Evolutionary conservation across 2,329 filamentous ascomycete genomes (phyloP), one percentile per base, ranked within the genome.

Genomic region (Xylariaceae sp.): DNA sequence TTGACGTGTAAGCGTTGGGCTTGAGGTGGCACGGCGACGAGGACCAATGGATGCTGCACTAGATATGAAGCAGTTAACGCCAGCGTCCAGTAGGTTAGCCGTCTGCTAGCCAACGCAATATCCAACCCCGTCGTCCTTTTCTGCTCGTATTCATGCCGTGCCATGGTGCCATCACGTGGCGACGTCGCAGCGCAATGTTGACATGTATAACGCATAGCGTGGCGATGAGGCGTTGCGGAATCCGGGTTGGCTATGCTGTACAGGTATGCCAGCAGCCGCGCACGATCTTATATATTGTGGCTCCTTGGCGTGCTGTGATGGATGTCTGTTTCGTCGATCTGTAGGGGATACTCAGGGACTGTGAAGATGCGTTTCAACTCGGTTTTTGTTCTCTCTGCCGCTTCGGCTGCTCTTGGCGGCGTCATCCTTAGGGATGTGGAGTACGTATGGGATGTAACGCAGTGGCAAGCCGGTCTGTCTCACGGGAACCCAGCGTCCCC

Each of bases 381-480:
- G 26, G 8, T n/a, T 39, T 34, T 34, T 5, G 15, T 45, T 43
- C 26, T 58, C 15, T n/a, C 45, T 16, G 39, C 39, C 12, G 29
- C 53, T 34, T 53, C 47, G 21, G 43, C 43, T 29, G 34, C 16
- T 6, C 40, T 30, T 5, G 56, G 47, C 1, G 21, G 18, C 2
- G 53, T 39, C 19, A 9, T 51, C 9, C 34, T 16, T 2, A 39
- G 32, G 16, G 32, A 12, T 4, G 13, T 19, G 16, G 49, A 48
- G 13, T 58, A 58, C 36, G 29, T 30, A 5, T 58, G 53, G 56
- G 22, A 49, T 15, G 22, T 56, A 26, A 58, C 56, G 15, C 49
- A 51, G 9, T 58, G 34, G n/a, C 53, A 58, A 34, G 56, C 56
- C 13, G 56, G 56, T 5, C 53, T 58, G 10, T 58, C 53, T 18